Percentiles rank a stretch among this genome's conserved stretches.
phyloP scores from a whole-genome alignment of 176 grass and related monocot genomes.

The Dactylis glomerata region DNA sequence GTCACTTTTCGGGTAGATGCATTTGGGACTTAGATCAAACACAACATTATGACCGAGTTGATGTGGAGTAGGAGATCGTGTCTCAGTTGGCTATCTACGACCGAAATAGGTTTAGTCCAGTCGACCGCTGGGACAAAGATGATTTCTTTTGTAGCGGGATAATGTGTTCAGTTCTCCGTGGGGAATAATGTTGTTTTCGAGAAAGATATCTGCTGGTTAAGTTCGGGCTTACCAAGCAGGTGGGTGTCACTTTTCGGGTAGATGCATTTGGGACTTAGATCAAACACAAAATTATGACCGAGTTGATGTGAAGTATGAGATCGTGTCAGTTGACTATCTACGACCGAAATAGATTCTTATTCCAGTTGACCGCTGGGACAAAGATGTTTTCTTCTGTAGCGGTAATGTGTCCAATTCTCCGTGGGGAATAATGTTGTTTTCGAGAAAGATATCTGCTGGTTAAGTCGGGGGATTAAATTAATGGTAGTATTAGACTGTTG shows the following conservation, averaged over 20 bases:
- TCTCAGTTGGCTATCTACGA: background rate
- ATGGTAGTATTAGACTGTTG: background rate
- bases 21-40: conserved; percentile 9
- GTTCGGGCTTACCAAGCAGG: conserved; percentile 84
- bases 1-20: background rate
- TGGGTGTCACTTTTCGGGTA: conserved; percentile 10
- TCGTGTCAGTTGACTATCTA: background rate
- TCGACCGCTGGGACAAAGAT: background rate
- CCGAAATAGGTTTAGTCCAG: background rate
- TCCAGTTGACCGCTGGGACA: background rate
- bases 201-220: background rate
- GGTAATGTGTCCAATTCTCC: background rate
- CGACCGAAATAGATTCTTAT: background rate
- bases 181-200: background rate
- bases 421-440: background rate
- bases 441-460: background rate
- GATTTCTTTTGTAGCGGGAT: background rate
- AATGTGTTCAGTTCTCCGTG: background rate
- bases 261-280: conserved; percentile 13
- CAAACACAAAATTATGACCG: background rate
- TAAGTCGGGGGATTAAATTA: background rate
- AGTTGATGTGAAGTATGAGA: background rate
- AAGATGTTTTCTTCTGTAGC: background rate
- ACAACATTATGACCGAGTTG: background rate
- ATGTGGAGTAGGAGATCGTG: background rate